A percentile compares a stretch with the other conserved stretches of the same genome.
These are phyloP conservation scores for Parasitella parasitica DNA, from an alignment of 371 early-diverging fungal species.

Conservation along the genomic window DNA sequence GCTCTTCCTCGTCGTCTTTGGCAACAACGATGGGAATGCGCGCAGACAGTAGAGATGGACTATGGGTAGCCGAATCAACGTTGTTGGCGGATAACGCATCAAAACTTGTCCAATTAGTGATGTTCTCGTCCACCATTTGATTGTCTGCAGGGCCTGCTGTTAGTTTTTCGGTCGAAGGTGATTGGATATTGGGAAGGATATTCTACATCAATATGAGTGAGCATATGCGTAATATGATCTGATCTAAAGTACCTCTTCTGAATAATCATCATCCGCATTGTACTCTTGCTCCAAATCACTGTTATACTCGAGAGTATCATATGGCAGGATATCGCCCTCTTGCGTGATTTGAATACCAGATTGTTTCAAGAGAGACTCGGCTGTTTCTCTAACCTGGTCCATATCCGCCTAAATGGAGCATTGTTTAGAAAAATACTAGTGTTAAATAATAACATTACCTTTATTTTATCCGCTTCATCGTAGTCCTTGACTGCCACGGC, in stretches of 20 bases:
- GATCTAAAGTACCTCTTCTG: neutral
- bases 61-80: neutral
- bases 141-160: neutral
- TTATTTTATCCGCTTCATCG: slow-evolving; percentile 72
- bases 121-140: slow-evolving; percentile 18
- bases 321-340: slow-evolving; percentile 20
- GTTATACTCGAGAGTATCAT: neutral
- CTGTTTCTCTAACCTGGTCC: slow-evolving; percentile 15
- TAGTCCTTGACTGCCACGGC: slow-evolving; percentile 72
- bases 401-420: slow-evolving; percentile 19
- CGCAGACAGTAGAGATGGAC: slow-evolving; percentile 14
- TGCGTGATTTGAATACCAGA: slow-evolving; percentile 25
- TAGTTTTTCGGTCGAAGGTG: neutral
- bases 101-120: slow-evolving; percentile 29
- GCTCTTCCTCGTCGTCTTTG: neutral
- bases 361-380: slow-evolving; percentile 19
- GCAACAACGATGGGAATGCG: slow-evolving; percentile 7
- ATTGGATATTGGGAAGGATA: slow-evolving; percentile 3
- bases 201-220: too few relatives aligned
- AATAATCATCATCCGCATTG: neutral
- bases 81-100: slow-evolving; percentile 17
- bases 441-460: slow-evolving; percentile 56
- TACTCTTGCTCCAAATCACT: neutral
- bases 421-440: neutral
- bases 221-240: too few relatives aligned